Evolutionary conservation across 1,284 basidiomycete genomes (phyloP).

Genomic region (Malassezia brasiliensis): DNA sequence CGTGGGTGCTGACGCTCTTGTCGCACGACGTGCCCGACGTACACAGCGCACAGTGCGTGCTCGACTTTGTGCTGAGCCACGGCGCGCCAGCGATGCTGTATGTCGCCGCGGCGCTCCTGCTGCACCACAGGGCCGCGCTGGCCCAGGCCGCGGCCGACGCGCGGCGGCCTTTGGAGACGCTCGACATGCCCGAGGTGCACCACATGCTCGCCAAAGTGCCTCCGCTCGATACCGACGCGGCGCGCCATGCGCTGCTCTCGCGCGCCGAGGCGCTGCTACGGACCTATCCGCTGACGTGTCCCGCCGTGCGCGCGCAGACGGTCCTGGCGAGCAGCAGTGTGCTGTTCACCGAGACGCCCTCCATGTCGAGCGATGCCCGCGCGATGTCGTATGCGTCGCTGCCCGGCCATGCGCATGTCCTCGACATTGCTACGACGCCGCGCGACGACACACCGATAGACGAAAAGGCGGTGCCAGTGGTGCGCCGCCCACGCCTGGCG

Average conservation of each 20-base stretch:
- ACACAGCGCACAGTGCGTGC: slow-evolving; percentile 63
- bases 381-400: background rate
- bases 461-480: background rate
- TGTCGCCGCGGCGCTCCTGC: slow-evolving; percentile 65
- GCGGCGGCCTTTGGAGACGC: slow-evolving; percentile 1
- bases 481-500: background rate
- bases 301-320: slow-evolving; percentile 9
- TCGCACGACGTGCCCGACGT: slow-evolving; percentile 70
- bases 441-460: background rate
- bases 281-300: slow-evolving; percentile 9
- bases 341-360: slow-evolving; percentile 24
- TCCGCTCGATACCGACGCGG: background rate
- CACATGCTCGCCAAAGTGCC: slow-evolving; percentile 17
- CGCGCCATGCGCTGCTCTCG: slow-evolving; percentile 12
- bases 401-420: background rate
- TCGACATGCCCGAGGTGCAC: slow-evolving; percentile 32
- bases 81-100: slow-evolving; percentile 74
- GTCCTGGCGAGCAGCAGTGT: slow-evolving; percentile 28
- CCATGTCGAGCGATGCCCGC: background rate
- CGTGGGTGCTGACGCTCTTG: slow-evolving; percentile 79
- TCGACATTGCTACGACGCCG: background rate
- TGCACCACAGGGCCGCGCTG: slow-evolving; percentile 15
- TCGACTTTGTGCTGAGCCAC: slow-evolving; percentile 72
- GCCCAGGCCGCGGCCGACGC: slow-evolving; percentile 14
- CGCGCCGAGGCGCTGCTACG: slow-evolving; percentile 15